Base-by-base conservation (phyloP, 495 filamentous ascomycete species). In the Penicillium angulare region DNA sequence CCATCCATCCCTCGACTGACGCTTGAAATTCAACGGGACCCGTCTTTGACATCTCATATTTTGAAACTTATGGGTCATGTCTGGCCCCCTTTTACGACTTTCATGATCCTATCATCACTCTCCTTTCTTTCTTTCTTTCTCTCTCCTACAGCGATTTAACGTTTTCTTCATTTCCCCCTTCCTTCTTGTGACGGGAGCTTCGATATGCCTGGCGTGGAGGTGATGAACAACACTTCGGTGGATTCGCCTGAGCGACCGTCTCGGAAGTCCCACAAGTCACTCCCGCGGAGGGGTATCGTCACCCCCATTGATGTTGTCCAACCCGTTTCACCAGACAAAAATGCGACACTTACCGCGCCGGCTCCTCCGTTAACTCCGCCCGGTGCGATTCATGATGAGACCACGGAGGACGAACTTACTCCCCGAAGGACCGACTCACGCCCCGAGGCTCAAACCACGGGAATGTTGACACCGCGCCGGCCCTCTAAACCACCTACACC, bases 401-500 rank as follows among this genome's bases (percentile, higher is more conserved):
- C 47, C 38, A 53, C 45, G 29, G 60, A 52, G 42, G 49, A 51
- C 32, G 59, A 65, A 42, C 50, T n/a, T 26, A 59, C 53, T 26
- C 57, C 56, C 22, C 61, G 57, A 21, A 69, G 64, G 46, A 44
- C 45, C 36, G 43, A 51, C 35, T 56, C 64, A 7, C 50, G 53
- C 41, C 57, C 65, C 29, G 59, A 60, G 36, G 50, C 47, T 46
- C 46, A 52, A 21, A 51, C 63, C 16, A 46, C 53, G 8, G 69
- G 58, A 20, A 57, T 78, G 45, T 61, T 71, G 47, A 88, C 84
- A 5, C 84, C 84, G 24, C 73, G 78, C 27, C 78, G 80, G 55
- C 80, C 84, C 47, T 78, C 79, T 42, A 87, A 84, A 51, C 87
- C 86, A 18, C 86, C 84, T 15, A 92, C 85, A 10, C 86, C 86